Evolutionary conservation across 2,329 filamentous ascomycete genomes (phyloP), one percentile per base, ranked within the genome.

Genomic region (Alternaria sp.): DNA sequence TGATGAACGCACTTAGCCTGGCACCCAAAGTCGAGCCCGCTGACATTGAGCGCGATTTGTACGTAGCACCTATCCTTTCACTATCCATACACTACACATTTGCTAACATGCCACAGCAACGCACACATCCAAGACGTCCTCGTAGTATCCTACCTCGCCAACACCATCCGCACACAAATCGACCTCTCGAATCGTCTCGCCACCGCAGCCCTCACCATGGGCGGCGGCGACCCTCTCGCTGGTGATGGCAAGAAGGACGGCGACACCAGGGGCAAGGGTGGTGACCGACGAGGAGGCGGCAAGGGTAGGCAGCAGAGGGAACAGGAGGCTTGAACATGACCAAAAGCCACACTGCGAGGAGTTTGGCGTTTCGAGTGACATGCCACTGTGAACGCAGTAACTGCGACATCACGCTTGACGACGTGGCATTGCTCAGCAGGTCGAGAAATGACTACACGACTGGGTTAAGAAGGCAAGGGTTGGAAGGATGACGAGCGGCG

Each of bases 81-180:
- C 5, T n/a, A 3, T 29, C 17, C 17, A 17, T 17, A 17, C 17
- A 6, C n/a, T 14, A 2, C 0, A 8, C 8, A 17, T 24, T 14
- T 58, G 75, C 80, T 76, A 78, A 76, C 42, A 48, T 24, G 34
- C 37, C 4, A 11, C 75, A 87, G 85, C 87, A 99, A 99, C 88
- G 97, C 96, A 84, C 95, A 99, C 83, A 93, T 99, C 80, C 95
- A 99, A 83, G 95, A 99, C 79, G 93, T 99, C 61, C 88, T 99
- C 68, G 93, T 98, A 79, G 93, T 99, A 72, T 96, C 93, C 69
- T 99, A 99, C 84, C 86, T 99, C 66, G 93, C 95, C 78, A 99
- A 98, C 85, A 97, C 93, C 68, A 97, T 98, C 81, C 92, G 94
- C 80, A 98, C 94, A 70, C 95, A 99, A 84, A 97, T 99, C 83